Base-by-base conservation (phyloP, 306 rosid species). In the Malus orientalis region DNA sequence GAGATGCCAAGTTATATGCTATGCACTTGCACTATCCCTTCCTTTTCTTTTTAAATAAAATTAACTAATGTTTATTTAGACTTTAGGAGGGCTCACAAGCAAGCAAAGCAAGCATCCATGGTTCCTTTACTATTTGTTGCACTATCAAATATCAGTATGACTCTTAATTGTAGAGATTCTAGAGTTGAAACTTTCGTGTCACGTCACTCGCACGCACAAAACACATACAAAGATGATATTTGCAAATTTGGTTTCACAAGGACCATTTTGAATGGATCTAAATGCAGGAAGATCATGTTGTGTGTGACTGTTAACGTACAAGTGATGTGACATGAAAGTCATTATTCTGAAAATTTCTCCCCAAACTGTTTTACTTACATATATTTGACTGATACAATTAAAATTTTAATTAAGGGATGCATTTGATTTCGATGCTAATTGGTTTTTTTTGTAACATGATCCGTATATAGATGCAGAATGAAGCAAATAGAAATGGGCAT, bases 391-490 rank as follows among this genome's bases (percentile, higher is more conserved):
- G 6, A 49, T 49, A 49, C 15, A 49, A 49, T 8, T 9, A 40
- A 14, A 49, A 1, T 49, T 18, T 49, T 6, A 14, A 49, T 16
- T 49, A 15, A 1, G 55, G 55, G 55, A 15, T 14, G 3, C 55
- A 49, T 14, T 49, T 49, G 55, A 49, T 49, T 49, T 49, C 19
- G 16, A 49, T 5, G 55, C 55, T 49, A 49, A 49, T 49, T 16
- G 55, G 8, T 49, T 49, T n/a, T n/a, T 27, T 33, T 62, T 62
- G 42, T 29, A 29, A 29, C 67, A 16, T 62, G 40, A 29, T 29
- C 18, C 36, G 2, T 38, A 2, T 1, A 29, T 33, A 89, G 93
- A 79, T 93, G 45, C 86, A 85, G n/a, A 57, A 67, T 19, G 92
- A 76, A 80, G 86, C 20, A 74, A 72, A 69, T 51, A 89, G 82